These are phyloP conservation scores for Vitis cinerea DNA, from an alignment of 164 flowering plant genomes.

Conservation along the genomic window DNA sequence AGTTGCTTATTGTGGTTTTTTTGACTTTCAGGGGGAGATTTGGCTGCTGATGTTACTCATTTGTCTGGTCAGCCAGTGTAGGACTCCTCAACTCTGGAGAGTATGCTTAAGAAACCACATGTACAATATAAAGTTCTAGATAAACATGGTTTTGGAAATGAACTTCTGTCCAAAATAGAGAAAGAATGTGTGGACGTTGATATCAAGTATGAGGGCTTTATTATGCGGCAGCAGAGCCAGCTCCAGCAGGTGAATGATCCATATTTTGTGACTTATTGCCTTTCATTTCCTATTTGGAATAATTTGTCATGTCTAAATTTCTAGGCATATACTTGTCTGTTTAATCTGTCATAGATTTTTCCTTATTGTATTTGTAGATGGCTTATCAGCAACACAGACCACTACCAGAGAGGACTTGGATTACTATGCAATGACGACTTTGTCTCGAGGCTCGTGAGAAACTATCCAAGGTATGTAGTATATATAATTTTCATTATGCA, in stretches of 20 bases:
- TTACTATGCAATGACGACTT: slow-evolving; percentile 77
- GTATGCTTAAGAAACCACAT: slow-evolving; percentile 91
- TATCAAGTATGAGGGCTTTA: slow-evolving; percentile 96
- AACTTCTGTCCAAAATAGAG: slow-evolving; percentile 60
- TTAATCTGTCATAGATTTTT: not conserved
- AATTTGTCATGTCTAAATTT: not conserved
- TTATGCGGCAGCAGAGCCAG: slow-evolving; percentile 76
- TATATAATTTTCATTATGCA: not conserved
- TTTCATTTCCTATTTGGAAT: not conserved
- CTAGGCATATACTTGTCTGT: not conserved
- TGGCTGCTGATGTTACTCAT: slow-evolving; percentile 67
- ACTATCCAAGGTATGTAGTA: slow-evolving; percentile 68
- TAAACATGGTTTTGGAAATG: slow-evolving; percentile 87
- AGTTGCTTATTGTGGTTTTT: not conserved
- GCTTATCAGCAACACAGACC: slow-evolving; percentile 74
- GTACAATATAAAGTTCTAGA: slow-evolving; percentile 72
- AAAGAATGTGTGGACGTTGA: slow-evolving; percentile 90
- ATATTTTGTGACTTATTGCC: not conserved
- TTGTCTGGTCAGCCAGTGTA: slow-evolving; percentile 83
- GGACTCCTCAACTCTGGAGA: slow-evolving; percentile 68
- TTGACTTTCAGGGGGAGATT: slow-evolving; percentile 63
- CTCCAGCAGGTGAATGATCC: slow-evolving; percentile 65
- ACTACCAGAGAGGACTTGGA: slow-evolving; percentile 77
- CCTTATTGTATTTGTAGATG: slow-evolving; percentile 42
- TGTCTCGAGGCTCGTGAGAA: slow-evolving; percentile 93